phyloP scores from a whole-genome alignment of 148 eudicot genomes.

The Pouteria glomerata region DNA sequence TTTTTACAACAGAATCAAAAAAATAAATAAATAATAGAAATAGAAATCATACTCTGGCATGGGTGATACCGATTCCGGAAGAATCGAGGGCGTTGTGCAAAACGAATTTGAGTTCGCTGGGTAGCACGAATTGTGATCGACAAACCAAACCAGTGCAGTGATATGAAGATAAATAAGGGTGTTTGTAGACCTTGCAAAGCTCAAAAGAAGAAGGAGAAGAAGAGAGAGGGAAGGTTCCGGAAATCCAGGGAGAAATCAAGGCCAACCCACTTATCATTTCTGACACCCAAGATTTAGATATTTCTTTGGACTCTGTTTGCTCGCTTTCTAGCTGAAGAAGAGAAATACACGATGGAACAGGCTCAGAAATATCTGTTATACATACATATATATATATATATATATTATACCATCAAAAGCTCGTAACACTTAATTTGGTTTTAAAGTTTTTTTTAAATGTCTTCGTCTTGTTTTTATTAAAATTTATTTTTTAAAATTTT shows the following conservation, averaged over 20 bases:
- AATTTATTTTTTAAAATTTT: too few species aligned
- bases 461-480: too few species aligned
- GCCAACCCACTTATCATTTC: conserved; percentile 10
- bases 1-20: not conserved
- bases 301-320: too few species aligned
- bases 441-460: too few species aligned
- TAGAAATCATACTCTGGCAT: conserved; percentile 38
- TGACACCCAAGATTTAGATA: not conserved
- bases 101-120: conserved; percentile 43
- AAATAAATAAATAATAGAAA: not conserved
- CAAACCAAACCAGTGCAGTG: conserved; percentile 23
- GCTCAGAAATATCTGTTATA: too few species aligned
- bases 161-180: conserved; percentile 5
- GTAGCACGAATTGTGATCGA: conserved; percentile 24
- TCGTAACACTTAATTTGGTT: too few species aligned
- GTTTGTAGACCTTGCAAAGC: not conserved
- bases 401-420: too few species aligned
- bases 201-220: conserved; percentile 7
- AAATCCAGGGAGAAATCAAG: conserved; percentile 26
- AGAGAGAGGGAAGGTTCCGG: conserved; percentile 9
- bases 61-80: conserved; percentile 48
- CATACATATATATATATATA: too few species aligned
- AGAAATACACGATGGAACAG: too few species aligned
- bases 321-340: too few species aligned
- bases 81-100: conserved; percentile 65